phyloP scores from a whole-genome alignment of 164 flowering plant genomes.

The Annona cherimola region DNA sequence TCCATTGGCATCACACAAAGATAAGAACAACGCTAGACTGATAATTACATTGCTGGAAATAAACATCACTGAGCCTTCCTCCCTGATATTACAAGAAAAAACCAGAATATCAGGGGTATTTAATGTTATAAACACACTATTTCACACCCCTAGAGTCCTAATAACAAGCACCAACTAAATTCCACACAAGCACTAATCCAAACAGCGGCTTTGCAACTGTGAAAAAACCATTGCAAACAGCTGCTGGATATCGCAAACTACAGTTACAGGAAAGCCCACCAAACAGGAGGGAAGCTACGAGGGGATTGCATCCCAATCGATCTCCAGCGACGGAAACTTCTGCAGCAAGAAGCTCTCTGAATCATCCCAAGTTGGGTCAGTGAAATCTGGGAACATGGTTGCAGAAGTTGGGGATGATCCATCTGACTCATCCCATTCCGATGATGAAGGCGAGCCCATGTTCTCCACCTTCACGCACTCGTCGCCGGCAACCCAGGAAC shows the following conservation, averaged over 20 bases:
- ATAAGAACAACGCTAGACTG: slow-evolving; percentile 6
- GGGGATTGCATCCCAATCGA: slow-evolving; percentile 71
- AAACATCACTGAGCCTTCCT: not conserved
- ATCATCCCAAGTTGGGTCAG: slow-evolving; percentile 27
- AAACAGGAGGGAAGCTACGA: slow-evolving; percentile 9
- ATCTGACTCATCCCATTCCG: slow-evolving; percentile 44
- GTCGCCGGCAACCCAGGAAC: slow-evolving; percentile 1
- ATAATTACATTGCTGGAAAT: not conserved
- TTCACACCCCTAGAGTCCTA: not conserved
- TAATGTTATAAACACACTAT: not conserved
- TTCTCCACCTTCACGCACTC: slow-evolving; percentile 31
- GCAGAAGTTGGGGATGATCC: slow-evolving; percentile 58
- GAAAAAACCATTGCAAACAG: slow-evolving; percentile 47
- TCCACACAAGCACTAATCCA: not conserved
- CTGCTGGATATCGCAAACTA: slow-evolving; percentile 6
- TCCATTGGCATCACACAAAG: not conserved
- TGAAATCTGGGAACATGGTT: slow-evolving; percentile 38
- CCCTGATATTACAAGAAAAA: slow-evolving; percentile 26
- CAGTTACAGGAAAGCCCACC: not conserved
- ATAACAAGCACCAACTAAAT: not conserved
- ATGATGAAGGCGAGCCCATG: slow-evolving; percentile 18
- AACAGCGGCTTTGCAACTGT: slow-evolving; percentile 39
- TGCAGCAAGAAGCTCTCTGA: slow-evolving; percentile 47
- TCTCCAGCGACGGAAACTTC: slow-evolving; percentile 69
- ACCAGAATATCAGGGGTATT: slow-evolving; percentile 19